Evolutionary conservation across 768 basidiomycete genomes (phyloP).

Genomic region (Brasilioporus rufonigricans): DNA sequence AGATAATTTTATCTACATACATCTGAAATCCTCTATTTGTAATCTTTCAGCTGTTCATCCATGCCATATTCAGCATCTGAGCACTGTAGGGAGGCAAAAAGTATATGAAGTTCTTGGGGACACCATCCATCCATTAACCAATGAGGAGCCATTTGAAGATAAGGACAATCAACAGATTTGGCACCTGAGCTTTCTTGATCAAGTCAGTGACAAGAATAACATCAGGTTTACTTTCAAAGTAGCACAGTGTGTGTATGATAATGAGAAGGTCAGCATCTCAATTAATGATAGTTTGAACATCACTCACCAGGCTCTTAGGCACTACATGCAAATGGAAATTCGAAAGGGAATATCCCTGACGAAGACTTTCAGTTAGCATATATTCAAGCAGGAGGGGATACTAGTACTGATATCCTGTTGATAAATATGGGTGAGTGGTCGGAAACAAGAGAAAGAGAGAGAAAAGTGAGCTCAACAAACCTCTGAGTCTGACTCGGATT

Average conservation of each 20-base stretch:
- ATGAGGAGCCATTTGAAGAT: not conserved
- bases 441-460: too few relatives aligned
- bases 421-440: too few relatives aligned
- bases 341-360: not conserved
- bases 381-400: not conserved
- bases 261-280: not conserved
- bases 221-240: not conserved
- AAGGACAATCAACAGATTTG: not conserved
- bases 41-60: not conserved
- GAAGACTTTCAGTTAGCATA: not conserved
- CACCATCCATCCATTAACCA: not conserved
- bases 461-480: too few relatives aligned
- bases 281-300: too few relatives aligned
- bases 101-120: not conserved
- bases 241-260: not conserved
- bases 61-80: not conserved
- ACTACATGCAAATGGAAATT: too few relatives aligned
- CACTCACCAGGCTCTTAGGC: too few relatives aligned
- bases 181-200: not conserved
- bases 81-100: not conserved
- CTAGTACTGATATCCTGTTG: too few relatives aligned
- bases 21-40: too few relatives aligned
- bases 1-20: too few relatives aligned
- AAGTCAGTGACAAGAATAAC: not conserved
- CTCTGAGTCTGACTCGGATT: too few relatives aligned